Conservation (phyloP, 108 stramenopile species). For the Chaetoceros tenuissimus region DNA sequence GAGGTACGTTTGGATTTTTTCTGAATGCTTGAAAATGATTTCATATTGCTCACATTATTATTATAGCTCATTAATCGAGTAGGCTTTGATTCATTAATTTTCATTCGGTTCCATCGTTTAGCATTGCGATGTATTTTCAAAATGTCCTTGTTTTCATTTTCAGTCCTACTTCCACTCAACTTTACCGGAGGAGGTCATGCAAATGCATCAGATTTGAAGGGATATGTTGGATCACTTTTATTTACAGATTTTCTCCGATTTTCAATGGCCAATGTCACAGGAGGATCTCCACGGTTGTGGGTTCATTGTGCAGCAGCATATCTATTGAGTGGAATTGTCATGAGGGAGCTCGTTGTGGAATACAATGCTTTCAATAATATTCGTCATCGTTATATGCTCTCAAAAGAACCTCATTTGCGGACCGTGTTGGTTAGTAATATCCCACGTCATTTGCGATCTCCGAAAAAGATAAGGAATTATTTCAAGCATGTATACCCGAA, state of each 20-base stretch:
- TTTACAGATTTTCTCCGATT: slow-evolving; percentile 82
- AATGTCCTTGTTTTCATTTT: slow-evolving; percentile 79
- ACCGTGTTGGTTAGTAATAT: slow-evolving; percentile 82
- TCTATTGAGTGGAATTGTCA: slow-evolving; percentile 74
- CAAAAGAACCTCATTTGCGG: slow-evolving; percentile 76
- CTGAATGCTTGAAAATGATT: background rate
- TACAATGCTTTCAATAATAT: slow-evolving; percentile 82
- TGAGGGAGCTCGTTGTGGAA: slow-evolving; percentile 68
- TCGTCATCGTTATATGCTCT: slow-evolving; percentile 78
- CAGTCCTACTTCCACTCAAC: slow-evolving; percentile 79
- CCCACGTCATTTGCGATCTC: slow-evolving; percentile 76
- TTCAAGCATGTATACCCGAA: slow-evolving; percentile 84
- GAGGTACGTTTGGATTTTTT: slow-evolving; percentile 25
- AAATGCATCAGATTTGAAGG: slow-evolving; percentile 62
- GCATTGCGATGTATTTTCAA: slow-evolving; percentile 83
- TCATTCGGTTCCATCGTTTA: slow-evolving; percentile 79
- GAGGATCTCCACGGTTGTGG: slow-evolving; percentile 74
- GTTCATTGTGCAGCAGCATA: slow-evolving; percentile 84
- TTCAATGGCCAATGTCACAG: slow-evolving; percentile 80
- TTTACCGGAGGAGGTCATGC: slow-evolving; percentile 73
- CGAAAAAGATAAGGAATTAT: slow-evolving; percentile 63
- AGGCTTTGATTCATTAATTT: slow-evolving; percentile 82
- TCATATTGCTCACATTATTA: background rate
- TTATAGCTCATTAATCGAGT: slow-evolving; percentile 71
- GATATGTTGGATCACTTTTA: slow-evolving; percentile 57